phyloP scores from a whole-genome alignment of 768 basidiomycete species.

The Lactarius evosmus region DNA sequence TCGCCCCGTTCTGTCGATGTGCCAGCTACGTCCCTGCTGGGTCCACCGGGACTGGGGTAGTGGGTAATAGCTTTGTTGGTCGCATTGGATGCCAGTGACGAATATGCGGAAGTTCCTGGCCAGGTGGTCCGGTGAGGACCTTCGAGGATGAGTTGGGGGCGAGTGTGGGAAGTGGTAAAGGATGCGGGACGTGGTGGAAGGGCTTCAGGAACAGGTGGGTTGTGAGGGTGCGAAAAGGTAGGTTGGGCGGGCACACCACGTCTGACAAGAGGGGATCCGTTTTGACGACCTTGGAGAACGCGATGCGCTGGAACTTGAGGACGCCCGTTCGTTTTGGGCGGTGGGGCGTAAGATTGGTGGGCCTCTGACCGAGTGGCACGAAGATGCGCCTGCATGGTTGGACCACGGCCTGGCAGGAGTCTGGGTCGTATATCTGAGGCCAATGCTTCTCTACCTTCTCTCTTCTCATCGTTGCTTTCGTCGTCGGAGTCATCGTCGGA shows the following conservation, averaged over 20 bases:
- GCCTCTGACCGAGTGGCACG: background rate
- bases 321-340: background rate
- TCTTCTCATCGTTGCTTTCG: background rate
- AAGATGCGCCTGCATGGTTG: background rate
- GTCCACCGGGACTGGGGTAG: background rate
- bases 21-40: background rate
- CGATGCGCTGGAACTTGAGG: background rate
- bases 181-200: background rate
- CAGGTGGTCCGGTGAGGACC: slow-evolving; percentile 11
- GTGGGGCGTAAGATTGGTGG: background rate
- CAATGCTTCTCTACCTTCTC: background rate
- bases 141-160: background rate
- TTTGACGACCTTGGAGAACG: background rate
- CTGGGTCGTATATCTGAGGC: background rate
- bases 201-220: background rate
- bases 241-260: background rate
- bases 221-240: background rate
- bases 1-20: slow-evolving; percentile 7
- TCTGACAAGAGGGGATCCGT: background rate
- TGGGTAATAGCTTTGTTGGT: background rate
- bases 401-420: background rate
- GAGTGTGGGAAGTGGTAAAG: background rate
- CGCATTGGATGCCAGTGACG: background rate
- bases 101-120: background rate
- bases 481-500: background rate